These are phyloP conservation scores for Phyllosticta citrichinensis DNA, from an alignment of 2,329 filamentous ascomycete genomes.

Conservation along the genomic window DNA sequence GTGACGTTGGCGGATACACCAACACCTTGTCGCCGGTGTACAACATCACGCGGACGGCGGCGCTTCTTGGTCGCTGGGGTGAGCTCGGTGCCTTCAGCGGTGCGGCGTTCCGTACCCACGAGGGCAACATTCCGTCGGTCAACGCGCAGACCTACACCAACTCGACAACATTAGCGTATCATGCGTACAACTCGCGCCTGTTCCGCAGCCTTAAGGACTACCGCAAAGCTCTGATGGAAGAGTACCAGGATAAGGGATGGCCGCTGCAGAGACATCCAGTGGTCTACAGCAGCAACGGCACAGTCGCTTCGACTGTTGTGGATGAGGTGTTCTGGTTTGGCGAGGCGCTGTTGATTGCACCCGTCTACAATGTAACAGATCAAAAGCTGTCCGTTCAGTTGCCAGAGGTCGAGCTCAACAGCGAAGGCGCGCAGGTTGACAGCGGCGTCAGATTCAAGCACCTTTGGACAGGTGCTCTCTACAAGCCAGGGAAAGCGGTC, in stretches of 20 bases:
- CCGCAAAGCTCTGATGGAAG: slow-evolving; percentile 20
- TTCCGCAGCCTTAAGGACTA: slow-evolving; percentile 26
- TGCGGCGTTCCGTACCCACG: slow-evolving; percentile 27
- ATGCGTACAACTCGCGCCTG: slow-evolving; percentile 27
- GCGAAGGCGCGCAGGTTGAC: slow-evolving; percentile 3
- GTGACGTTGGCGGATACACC: slow-evolving; percentile 29
- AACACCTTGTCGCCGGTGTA: slow-evolving; percentile 20
- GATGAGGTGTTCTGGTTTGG: slow-evolving; percentile 22
- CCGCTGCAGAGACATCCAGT: slow-evolving; percentile 18
- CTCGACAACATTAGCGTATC: slow-evolving; percentile 22
- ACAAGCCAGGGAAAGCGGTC: slow-evolving; percentile 16
- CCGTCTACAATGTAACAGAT: slow-evolving; percentile 17
- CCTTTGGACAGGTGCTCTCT: slow-evolving; percentile 17
- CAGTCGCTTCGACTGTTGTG: slow-evolving; percentile 15
- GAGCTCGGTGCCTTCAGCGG: slow-evolving; percentile 27
- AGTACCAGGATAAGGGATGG: slow-evolving; percentile 19
- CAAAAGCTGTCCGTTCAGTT: slow-evolving; percentile 17
- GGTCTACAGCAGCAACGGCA: slow-evolving; percentile 17
- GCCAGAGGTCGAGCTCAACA: slow-evolving; percentile 12
- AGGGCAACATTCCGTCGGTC: slow-evolving; percentile 28
- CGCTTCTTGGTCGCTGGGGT: slow-evolving; percentile 29
- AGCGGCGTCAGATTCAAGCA: slow-evolving; percentile 14
- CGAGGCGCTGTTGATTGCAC: slow-evolving; percentile 19
- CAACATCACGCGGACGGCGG: slow-evolving; percentile 25
- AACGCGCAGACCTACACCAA: slow-evolving; percentile 31